phyloP scores from a whole-genome alignment of 768 basidiomycete species.

The Gautieria morchelliformis region DNA sequence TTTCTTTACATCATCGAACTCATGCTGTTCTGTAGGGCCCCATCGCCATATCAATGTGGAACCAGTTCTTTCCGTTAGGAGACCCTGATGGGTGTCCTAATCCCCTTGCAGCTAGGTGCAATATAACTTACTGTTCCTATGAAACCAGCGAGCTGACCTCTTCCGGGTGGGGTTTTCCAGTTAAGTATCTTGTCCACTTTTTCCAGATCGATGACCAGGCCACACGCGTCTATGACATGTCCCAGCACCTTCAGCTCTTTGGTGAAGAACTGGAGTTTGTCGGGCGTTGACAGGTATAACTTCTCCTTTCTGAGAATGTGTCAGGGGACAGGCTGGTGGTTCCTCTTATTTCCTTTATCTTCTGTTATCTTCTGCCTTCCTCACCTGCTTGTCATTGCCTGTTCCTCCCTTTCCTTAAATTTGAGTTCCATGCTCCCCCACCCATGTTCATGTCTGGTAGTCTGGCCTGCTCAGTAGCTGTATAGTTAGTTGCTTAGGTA shows the following conservation, averaged over 20 bases:
- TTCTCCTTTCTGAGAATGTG: too few relatives aligned
- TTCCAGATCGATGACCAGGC: constrained; percentile 30
- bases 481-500: too few relatives aligned
- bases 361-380: too few relatives aligned
- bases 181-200: constrained; percentile 30
- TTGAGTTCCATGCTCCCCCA: too few relatives aligned
- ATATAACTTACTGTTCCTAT: constrained; percentile 24
- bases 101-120: constrained; percentile 22
- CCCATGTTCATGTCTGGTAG: too few relatives aligned
- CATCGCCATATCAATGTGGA: constrained; percentile 17
- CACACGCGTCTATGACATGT: constrained; percentile 25
- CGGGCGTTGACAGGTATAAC: constrained; percentile 24
- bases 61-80: constrained; percentile 16
- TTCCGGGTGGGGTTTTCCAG: constrained; percentile 22
- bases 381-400: too few relatives aligned
- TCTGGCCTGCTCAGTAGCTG: too few relatives aligned
- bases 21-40: constrained; percentile 21
- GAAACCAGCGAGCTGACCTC: constrained; percentile 26
- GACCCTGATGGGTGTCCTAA: constrained; percentile 32
- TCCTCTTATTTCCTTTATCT: too few relatives aligned
- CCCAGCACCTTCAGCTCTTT: constrained; percentile 18
- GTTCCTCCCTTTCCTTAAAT: too few relatives aligned
- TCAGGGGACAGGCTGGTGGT: too few relatives aligned
- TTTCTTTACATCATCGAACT: constrained; percentile 23
- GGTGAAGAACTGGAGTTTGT: constrained; percentile 26